Percentiles rank a stretch among this genome's conserved stretches.
Evolutionary conservation across 768 basidiomycete genomes (phyloP).

Genomic region (Lactifluus rugatus): DNA sequence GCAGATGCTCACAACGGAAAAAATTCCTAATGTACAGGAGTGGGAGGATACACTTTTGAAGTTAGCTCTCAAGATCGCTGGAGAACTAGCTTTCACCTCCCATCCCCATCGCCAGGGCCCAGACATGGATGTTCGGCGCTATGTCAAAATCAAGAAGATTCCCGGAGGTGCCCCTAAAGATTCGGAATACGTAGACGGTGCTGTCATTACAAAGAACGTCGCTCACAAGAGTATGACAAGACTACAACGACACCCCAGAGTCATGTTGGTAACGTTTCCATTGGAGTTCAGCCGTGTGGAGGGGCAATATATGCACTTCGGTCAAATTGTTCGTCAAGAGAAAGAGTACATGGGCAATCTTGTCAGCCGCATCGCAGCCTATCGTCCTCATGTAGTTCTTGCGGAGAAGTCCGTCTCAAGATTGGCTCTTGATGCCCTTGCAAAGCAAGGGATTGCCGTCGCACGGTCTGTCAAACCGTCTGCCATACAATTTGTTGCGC

Average conservation of each 20-base stretch:
- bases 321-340: constrained; percentile 84
- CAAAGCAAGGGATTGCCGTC: constrained; percentile 79
- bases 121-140: constrained; percentile 89
- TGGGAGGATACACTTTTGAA: constrained; percentile 84
- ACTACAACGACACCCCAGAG: constrained; percentile 70
- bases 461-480: constrained; percentile 83
- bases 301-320: constrained; percentile 88
- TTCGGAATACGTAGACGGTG: constrained; percentile 95
- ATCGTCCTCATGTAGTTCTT: constrained; percentile 86
- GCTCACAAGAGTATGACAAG: constrained; percentile 93
- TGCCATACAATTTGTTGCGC: constrained; percentile 78
- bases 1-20: constrained; percentile 78
- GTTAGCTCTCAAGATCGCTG: constrained; percentile 77
- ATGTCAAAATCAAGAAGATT: constrained; percentile 98
- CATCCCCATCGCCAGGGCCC: constrained; percentile 69
- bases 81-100: constrained; percentile 71
- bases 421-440: constrained; percentile 78
- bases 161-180: constrained; percentile 88
- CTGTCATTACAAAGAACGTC: constrained; percentile 96
- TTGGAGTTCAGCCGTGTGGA: constrained; percentile 89
- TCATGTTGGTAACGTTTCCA: constrained; percentile 95
- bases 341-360: constrained; percentile 87
- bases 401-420: constrained; percentile 89
- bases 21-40: constrained; percentile 70
- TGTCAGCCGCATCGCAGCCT: constrained; percentile 78